phyloP scores from a whole-genome alignment of 2,329 filamentous ascomycete genomes.

The Microsporum canis region DNA sequence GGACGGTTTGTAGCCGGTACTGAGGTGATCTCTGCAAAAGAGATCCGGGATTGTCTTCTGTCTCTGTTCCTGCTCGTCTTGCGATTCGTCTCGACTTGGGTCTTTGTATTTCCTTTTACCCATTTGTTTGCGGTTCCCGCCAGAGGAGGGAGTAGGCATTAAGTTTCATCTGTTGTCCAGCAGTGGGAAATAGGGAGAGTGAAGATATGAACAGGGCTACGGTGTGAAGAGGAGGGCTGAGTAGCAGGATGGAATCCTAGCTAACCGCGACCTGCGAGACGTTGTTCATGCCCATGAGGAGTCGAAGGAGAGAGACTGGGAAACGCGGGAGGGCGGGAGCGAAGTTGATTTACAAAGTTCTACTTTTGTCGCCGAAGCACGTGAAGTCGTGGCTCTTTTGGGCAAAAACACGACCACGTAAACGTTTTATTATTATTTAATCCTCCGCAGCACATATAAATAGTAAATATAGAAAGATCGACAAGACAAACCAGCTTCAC shows the following conservation, averaged over 20 bases:
- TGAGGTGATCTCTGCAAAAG: slow-evolving; percentile 26
- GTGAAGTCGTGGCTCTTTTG: not conserved
- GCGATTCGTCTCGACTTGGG: slow-evolving; percentile 22
- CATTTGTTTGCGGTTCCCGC: slow-evolving; percentile 34
- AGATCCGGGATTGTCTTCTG: slow-evolving; percentile 37
- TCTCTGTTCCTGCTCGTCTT: slow-evolving; percentile 19
- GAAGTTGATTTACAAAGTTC: not conserved
- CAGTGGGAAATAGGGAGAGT: not conserved
- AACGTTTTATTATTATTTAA: not conserved
- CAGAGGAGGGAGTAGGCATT: slow-evolving; percentile 33
- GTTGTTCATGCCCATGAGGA: not conserved
- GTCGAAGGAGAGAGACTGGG: not conserved
- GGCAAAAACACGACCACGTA: not conserved
- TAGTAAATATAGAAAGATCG: not conserved
- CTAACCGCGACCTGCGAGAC: not conserved
- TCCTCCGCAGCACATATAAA: not conserved
- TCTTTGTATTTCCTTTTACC: slow-evolving; percentile 32
- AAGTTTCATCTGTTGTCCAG: slow-evolving; percentile 24
- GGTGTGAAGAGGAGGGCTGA: not conserved
- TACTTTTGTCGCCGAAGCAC: not conserved
- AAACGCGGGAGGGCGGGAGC: not conserved
- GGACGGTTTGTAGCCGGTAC: slow-evolving; percentile 15
- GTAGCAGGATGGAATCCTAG: not conserved
- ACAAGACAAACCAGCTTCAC: not conserved
- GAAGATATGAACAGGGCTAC: not conserved